phyloP scores from a whole-genome alignment of 495 filamentous ascomycete species.

The Extremus antarcticus region DNA sequence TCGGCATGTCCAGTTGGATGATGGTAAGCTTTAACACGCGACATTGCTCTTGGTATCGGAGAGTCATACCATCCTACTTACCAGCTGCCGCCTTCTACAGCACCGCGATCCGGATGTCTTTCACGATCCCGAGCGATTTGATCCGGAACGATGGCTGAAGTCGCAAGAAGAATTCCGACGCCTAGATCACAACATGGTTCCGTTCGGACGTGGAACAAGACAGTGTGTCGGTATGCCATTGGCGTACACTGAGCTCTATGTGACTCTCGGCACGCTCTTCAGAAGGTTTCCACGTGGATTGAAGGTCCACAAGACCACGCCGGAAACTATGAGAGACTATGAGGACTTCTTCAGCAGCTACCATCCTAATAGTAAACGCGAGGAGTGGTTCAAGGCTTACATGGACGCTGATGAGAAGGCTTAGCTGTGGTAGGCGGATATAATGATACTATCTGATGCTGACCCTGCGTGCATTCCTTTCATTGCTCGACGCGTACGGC shows the following conservation, averaged over 20 bases:
- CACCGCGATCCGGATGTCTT: slow-evolving; percentile 4
- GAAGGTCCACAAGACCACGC: neutral
- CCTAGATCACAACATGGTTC: neutral
- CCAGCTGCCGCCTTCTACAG: neutral
- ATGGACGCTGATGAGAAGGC: neutral
- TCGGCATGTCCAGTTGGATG: neutral
- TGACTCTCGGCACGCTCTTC: slow-evolving; percentile 1
- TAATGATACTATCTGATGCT: too few relatives aligned
- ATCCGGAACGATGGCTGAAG: slow-evolving; percentile 7
- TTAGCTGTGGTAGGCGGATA: neutral
- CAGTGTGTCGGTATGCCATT: slow-evolving; percentile 5
- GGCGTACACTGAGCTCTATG: neutral
- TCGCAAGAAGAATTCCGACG: neutral
- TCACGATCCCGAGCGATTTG: slow-evolving; percentile 1
- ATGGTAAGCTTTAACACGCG: neutral
- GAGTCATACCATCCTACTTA: too few relatives aligned
- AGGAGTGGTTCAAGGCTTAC: neutral
- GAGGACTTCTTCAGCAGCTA: slow-evolving; percentile 4
- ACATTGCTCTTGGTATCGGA: too few relatives aligned
- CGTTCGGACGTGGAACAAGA: slow-evolving; percentile 1
- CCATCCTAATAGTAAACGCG: neutral
- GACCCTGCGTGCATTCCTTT: too few relatives aligned
- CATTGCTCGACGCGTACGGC: too few relatives aligned
- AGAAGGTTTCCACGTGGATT: neutral
- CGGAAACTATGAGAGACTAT: neutral